These are phyloP conservation scores for Moniliophthora roreri DNA, from an alignment of 1,284 basidiomycete species.

Conservation along the genomic window DNA sequence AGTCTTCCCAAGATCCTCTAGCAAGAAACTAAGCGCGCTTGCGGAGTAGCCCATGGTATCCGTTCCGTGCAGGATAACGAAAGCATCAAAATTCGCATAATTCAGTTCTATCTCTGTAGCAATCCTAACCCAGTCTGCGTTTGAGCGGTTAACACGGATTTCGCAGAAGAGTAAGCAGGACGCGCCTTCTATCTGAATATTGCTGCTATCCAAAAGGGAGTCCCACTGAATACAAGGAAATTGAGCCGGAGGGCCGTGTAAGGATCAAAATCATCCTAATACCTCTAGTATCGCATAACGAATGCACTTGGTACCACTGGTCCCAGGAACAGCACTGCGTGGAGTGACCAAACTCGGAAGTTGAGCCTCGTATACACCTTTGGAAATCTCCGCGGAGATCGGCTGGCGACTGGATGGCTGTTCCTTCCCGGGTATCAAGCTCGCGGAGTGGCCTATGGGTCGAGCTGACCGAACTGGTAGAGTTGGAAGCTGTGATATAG, in stretches of 20 bases:
- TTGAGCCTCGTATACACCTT: conserved; percentile 66
- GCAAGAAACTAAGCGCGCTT: conserved; percentile 84
- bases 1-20: conserved; percentile 90
- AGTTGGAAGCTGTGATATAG: conserved; percentile 42
- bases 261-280: conserved; percentile 19
- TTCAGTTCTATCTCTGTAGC: conserved; percentile 91
- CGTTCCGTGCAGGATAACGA: conserved; percentile 90
- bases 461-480: conserved; percentile 71
- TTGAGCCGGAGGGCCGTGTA: conserved; percentile 2
- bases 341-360: conserved; percentile 79
- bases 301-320: conserved; percentile 63
- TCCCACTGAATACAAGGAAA: conserved; percentile 60
- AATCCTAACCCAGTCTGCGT: conserved; percentile 83
- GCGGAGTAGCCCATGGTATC: conserved; percentile 92
- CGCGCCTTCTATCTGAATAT: conserved; percentile 75
- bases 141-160: conserved; percentile 16
- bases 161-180: conserved; percentile 11
- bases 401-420: conserved; percentile 27
- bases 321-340: conserved; percentile 59
- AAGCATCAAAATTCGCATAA: conserved; percentile 81
- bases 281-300: conserved; percentile 82
- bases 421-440: conserved; percentile 32
- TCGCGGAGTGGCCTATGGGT: conserved; percentile 53
- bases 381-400: conserved; percentile 50
- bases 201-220: conserved; percentile 85